These are phyloP conservation scores for Alternaria atra DNA, from an alignment of 2,329 filamentous ascomycete genomes.

Conservation along the genomic window DNA sequence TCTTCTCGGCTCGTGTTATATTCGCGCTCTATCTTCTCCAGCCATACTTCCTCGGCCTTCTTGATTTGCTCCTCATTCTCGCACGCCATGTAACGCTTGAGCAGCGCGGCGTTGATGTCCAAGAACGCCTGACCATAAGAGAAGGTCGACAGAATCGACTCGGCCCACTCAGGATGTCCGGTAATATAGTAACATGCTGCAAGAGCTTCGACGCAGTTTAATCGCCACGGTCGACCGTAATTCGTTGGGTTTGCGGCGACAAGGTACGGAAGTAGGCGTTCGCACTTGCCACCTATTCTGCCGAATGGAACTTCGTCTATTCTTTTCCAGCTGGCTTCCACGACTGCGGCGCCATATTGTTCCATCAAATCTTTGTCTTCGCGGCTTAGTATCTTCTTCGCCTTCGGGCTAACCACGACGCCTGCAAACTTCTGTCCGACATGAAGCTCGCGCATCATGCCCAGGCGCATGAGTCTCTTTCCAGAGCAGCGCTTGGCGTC, in stretches of 20 bases:
- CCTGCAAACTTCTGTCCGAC: conserved; percentile 91
- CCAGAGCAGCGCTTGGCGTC: conserved; percentile 96
- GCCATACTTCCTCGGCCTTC: conserved; percentile 84
- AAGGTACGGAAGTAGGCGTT: conserved; percentile 84
- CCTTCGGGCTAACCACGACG: conserved; percentile 95
- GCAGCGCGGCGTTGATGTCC: conserved; percentile 83
- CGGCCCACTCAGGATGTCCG: conserved; percentile 89
- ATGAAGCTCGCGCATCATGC: conserved; percentile 91
- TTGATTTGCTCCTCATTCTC: conserved; percentile 83
- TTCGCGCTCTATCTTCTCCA: conserved; percentile 87
- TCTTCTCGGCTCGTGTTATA: conserved; percentile 81
- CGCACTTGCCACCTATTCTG: conserved; percentile 91
- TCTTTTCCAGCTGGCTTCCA: conserved; percentile 96
- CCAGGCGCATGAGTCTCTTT: conserved; percentile 90
- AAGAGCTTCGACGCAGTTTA: conserved; percentile 96
- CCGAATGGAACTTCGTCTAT: conserved; percentile 90
- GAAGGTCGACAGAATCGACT: conserved; percentile 82
- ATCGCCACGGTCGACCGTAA: conserved; percentile 91
- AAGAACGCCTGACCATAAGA: conserved; percentile 89
- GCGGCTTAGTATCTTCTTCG: conserved; percentile 82
- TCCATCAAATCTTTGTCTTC: conserved; percentile 84
- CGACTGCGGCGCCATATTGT: conserved; percentile 90
- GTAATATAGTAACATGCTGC: conserved; percentile 94
- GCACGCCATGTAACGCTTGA: conserved; percentile 87
- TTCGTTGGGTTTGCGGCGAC: conserved; percentile 97